Evolutionary conservation across 805 yeast species (phyloP).

Genomic region (Yarrowia keelungensis): DNA sequence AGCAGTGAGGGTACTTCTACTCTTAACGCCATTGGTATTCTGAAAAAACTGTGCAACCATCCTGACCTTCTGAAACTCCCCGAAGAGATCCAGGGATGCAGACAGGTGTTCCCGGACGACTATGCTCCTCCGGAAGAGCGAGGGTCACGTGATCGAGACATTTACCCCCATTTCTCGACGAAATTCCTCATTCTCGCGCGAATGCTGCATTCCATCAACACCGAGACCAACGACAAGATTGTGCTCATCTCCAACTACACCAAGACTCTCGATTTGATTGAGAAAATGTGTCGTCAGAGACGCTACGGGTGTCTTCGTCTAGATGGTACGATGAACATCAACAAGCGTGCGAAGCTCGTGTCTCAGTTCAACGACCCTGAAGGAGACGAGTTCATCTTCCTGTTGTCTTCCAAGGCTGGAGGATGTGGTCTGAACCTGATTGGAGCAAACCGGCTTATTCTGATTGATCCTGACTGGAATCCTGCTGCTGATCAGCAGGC

Average conservation of each 20-base stretch:
- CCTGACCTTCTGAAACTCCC: constrained; percentile 84
- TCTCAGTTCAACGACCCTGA: constrained; percentile 92
- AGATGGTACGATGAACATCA: constrained; percentile 92
- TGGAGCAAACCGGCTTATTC: constrained; percentile 89
- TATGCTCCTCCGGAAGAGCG: constrained; percentile 58
- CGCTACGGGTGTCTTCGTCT: constrained; percentile 80
- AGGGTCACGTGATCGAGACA: constrained; percentile 68
- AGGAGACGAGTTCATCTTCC: constrained; percentile 83
- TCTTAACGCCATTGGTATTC: constrained; percentile 82
- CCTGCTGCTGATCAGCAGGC: constrained; percentile 99
- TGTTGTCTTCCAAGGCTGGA: constrained; percentile 94
- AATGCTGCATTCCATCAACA: constrained; percentile 75
- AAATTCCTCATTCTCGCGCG: constrained; percentile 85
- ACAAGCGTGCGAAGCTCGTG: constrained; percentile 90
- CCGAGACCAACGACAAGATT: constrained; percentile 91
- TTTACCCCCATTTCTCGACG: constrained; percentile 84
- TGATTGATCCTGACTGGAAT: constrained; percentile 96
- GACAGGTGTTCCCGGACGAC: constrained; percentile 69
- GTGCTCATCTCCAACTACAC: constrained; percentile 95
- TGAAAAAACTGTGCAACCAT: constrained; percentile 92
- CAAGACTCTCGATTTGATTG: constrained; percentile 89
- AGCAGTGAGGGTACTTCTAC: constrained; percentile 69
- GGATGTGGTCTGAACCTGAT: constrained; percentile 98
- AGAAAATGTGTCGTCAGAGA: constrained; percentile 76
- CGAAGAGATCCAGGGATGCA: constrained; percentile 76